These are phyloP conservation scores for Chionographis japonica DNA, from an alignment of 106 monocot genomes.

Conservation along the genomic window DNA sequence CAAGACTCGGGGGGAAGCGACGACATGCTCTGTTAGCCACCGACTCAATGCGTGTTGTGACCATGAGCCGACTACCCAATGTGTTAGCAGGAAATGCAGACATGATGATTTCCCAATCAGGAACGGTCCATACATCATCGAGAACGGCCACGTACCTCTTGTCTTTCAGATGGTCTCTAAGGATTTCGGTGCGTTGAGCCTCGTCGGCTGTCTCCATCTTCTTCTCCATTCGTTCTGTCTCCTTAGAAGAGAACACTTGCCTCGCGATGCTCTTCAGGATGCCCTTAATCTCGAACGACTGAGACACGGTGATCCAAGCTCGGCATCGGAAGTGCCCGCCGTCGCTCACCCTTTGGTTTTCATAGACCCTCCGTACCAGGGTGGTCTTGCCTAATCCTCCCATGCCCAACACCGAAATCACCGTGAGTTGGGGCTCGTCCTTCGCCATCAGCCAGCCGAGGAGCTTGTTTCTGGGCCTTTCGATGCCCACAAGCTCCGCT, in stretches of 20 bases:
- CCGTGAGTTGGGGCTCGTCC: background rate
- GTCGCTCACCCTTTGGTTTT: background rate
- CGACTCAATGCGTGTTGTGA: constrained; percentile 15
- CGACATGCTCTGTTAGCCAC: constrained; percentile 15
- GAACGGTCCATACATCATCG: constrained; percentile 19
- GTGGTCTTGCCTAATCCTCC: constrained; percentile 30
- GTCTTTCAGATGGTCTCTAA: constrained; percentile 1
- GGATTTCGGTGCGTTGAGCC: background rate
- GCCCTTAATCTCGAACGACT: background rate
- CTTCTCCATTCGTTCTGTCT: background rate
- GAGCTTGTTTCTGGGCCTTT: background rate
- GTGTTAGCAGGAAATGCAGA: constrained; percentile 11
- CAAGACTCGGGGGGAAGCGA: too few species aligned
- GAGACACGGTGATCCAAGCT: constrained; percentile 18
- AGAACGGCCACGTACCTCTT: constrained; percentile 19
- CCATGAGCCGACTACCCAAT: constrained; percentile 16
- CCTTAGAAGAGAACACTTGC: background rate
- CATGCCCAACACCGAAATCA: constrained; percentile 13
- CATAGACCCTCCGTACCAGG: constrained; percentile 6
- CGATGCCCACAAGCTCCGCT: constrained; percentile 7
- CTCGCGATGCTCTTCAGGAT: constrained; percentile 7
- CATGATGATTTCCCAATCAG: constrained; percentile 13
- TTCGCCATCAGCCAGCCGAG: background rate
- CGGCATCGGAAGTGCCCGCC: background rate
- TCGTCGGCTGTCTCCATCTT: background rate